Base-by-base conservation (phyloP, 495 filamentous ascomycete species). In the Hypoxylon crocopeplum region DNA sequence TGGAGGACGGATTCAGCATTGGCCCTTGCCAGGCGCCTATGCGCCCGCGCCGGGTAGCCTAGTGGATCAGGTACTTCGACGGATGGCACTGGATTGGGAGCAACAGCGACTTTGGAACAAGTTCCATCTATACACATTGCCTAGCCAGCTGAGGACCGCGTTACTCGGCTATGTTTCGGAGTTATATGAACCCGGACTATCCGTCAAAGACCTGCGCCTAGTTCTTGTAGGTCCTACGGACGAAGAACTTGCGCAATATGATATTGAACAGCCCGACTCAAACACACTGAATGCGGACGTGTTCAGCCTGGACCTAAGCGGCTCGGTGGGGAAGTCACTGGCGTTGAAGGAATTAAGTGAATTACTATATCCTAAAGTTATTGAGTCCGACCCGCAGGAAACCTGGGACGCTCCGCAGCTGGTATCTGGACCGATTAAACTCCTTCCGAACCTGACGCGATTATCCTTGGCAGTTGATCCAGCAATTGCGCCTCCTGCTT, bases 81-180 rank as follows among this genome's bases (percentile, higher is more conserved):
- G 68, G 5, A 82, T 94, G 66, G 88, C 84, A 1, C 59, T 67
- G n/a, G 81, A 89, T 45, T 96, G 89, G 90, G 74, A 80, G 1
- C 86, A 82, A 64, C 84, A 92, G 65, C 48, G 82, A 12, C 75
- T 81, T 15, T 91, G 88, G 62, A 84, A 91, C 62, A 84, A 80
- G 30, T 74, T 86, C 42, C 86, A 88, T 58, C 72, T 94, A 3
- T 80, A 84, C 2, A 74, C 82, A 10, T 62, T 93, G 4, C 87
- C 89, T 0, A 77, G 72, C 3, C 81, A 81, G 32, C 59, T 92
- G 3, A 86, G 91, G 48, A 66, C 77, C 20, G 66, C 82, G 0
- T 62, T 96, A 24, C 64, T 94, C 7, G 81, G 81, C 37, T 88
- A 91, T 64, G 63, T 93, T 11, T 80, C 78, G 3, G 64, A 83